phyloP scores from a whole-genome alignment of 2,329 filamentous ascomycete species.

The Magnaporthiopsis rhizophila region DNA sequence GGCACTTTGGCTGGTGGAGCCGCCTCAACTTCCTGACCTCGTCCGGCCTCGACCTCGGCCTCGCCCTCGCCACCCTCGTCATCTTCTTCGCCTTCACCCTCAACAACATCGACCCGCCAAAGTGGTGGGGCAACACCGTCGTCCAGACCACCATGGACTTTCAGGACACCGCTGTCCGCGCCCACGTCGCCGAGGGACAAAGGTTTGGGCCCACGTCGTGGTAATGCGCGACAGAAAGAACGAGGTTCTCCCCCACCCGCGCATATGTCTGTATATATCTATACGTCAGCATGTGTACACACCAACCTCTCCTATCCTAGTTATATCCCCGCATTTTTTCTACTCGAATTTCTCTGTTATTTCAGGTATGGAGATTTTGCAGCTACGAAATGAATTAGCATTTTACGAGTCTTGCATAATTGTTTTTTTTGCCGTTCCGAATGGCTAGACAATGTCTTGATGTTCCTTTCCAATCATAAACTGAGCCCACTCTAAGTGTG shows the following conservation, averaged over 20 bases:
- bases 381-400: no score
- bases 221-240: slow-evolving; percentile 23
- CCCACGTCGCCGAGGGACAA: slow-evolving; percentile 41
- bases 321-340: neutral
- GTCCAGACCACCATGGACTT: slow-evolving; percentile 55
- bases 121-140: slow-evolving; percentile 62
- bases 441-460: no score
- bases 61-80: slow-evolving; percentile 58
- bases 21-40: slow-evolving; percentile 66
- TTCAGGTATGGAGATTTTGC: no score
- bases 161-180: slow-evolving; percentile 49
- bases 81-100: slow-evolving; percentile 65
- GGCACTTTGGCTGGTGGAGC: slow-evolving; percentile 63
- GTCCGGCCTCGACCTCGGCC: slow-evolving; percentile 60
- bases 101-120: slow-evolving; percentile 50
- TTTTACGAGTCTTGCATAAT: no score
- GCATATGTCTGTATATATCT: neutral
- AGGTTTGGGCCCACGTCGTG: slow-evolving; percentile 54
- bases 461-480: no score
- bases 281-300: neutral
- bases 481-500: no score
- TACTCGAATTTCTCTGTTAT: no score
- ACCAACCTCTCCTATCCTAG: neutral
- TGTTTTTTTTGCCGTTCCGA: no score
- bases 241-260: neutral